A percentile compares a stretch with the other conserved stretches of the same genome.
Evolutionary conservation across 306 rosid genomes (phyloP).

Genomic region (Rosa chinensis): DNA sequence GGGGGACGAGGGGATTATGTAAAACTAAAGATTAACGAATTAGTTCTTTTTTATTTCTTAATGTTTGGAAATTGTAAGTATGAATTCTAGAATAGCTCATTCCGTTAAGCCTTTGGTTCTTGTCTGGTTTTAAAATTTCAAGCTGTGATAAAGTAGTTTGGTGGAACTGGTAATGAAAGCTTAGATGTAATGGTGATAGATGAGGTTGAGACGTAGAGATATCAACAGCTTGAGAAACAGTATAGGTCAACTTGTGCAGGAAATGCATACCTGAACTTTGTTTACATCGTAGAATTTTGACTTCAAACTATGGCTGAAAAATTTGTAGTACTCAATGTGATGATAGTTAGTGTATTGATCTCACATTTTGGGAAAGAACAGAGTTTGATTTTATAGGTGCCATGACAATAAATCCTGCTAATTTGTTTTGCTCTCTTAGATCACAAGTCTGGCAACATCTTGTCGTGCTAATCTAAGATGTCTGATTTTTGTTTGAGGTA

Average conservation of each 20-base stretch:
- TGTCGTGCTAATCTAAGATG: background rate
- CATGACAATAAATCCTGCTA: background rate
- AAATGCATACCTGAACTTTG: conserved; percentile 47
- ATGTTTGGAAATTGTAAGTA: background rate
- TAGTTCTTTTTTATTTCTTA: background rate
- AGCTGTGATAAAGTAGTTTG: conserved; percentile 91
- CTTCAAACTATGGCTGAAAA: background rate
- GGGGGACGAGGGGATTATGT: no score
- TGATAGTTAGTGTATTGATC: no score
- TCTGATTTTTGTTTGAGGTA: background rate
- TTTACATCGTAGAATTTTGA: background rate
- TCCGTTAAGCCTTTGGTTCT: background rate
- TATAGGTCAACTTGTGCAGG: conserved; percentile 85
- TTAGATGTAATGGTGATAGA: conserved; percentile 87
- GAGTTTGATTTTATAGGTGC: no score
- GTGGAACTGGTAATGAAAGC: conserved; percentile 80
- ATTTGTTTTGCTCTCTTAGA: background rate
- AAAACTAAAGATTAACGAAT: no score
- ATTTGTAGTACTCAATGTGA: no score
- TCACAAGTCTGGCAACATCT: background rate
- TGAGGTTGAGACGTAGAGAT: conserved; percentile 92
- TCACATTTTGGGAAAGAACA: background rate
- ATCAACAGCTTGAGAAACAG: conserved; percentile 84
- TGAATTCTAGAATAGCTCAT: no score
- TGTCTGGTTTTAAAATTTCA: conserved; percentile 24